phyloP scores from a whole-genome alignment of 768 basidiomycete species.

The Pleurotus platypus region DNA sequence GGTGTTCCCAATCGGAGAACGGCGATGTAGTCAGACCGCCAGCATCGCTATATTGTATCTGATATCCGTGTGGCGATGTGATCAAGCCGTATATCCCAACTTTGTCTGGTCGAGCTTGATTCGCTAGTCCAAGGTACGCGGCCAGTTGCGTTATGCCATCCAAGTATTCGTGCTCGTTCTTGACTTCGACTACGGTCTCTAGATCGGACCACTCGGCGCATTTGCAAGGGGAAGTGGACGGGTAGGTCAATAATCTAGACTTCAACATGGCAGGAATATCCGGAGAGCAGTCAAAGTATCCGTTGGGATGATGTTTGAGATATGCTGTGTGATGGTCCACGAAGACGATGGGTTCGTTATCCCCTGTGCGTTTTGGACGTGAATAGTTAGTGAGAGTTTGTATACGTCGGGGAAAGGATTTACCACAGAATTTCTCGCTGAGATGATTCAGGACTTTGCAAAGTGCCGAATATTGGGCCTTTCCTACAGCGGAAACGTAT shows the following conservation, averaged over 20 bases:
- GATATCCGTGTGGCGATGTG: not conserved
- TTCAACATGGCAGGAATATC: not conserved
- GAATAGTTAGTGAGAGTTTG: not conserved
- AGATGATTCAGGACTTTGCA: not conserved
- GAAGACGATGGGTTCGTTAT: not conserved
- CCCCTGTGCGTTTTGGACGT: not conserved
- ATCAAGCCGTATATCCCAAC: not conserved
- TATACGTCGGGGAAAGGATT: not conserved
- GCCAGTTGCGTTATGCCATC: constrained; percentile 3
- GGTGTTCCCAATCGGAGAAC: not conserved
- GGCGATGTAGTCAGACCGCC: not conserved
- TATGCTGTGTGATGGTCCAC: not conserved
- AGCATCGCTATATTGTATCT: constrained; percentile 7
- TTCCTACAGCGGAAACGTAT: not conserved
- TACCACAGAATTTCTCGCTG: not conserved
- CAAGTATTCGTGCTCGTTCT: not conserved
- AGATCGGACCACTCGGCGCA: not conserved
- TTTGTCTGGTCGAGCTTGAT: constrained; percentile 10
- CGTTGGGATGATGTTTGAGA: not conserved
- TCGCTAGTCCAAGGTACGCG: constrained; percentile 7
- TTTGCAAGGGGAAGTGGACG: not conserved
- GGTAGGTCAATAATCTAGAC: not conserved
- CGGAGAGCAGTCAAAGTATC: not conserved
- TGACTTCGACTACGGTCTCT: constrained; percentile 1
- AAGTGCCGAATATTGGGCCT: not conserved